Evolutionary conservation across 208 protist species (phyloP), one percentile per base, ranked within the genome.

Genomic region (Trypanosoma theileri): DNA sequence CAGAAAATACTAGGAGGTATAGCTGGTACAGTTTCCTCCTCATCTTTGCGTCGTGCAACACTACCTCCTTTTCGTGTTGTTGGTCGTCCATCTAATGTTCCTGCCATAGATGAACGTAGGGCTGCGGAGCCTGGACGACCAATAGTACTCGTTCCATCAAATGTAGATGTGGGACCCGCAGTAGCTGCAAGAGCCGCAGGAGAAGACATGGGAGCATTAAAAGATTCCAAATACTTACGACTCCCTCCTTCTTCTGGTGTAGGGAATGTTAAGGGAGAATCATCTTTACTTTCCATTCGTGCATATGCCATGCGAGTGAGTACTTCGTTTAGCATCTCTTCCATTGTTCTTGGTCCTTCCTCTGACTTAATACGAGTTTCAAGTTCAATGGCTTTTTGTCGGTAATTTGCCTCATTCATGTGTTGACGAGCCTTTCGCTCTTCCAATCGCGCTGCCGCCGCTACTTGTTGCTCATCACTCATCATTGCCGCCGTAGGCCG

Each of bases 311-410:
- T 96, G 73, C 91, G 80, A 81, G 96, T 94, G 21, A 97, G 84
- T 14, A 96, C 78, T 61, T 93, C 87, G 54, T 98, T 93, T 45
- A 98, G 83, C 86, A 98, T 97, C 66, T 86, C 84, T 75, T 98
- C 96, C 81, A 97, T 95, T 72, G 93, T 96, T 64, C 96, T 84
- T 40, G 89, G 88, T 2, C 94, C 96, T 62, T 98, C 96, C 58
- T 93, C 85, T 9, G 86, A 81, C 54, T 90, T 86, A 31, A 98
- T 77, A 67, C 92, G 71, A 42, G 58, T 45, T 69, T 92, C 77
- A 66, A 97, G 77, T 56, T 87, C 84, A 0, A 88, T 56, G n/a
- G 86, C 82, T 66, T 92, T 87, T 54, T 94, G 80, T 53, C 77
- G 71, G 63, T 97, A 87, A 73, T 97, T 87, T 7, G 86, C 81